Percentiles rank a stretch among this genome's conserved stretches.
Conservation (phyloP, 345 rosid species). For the Balakata baccata region DNA sequence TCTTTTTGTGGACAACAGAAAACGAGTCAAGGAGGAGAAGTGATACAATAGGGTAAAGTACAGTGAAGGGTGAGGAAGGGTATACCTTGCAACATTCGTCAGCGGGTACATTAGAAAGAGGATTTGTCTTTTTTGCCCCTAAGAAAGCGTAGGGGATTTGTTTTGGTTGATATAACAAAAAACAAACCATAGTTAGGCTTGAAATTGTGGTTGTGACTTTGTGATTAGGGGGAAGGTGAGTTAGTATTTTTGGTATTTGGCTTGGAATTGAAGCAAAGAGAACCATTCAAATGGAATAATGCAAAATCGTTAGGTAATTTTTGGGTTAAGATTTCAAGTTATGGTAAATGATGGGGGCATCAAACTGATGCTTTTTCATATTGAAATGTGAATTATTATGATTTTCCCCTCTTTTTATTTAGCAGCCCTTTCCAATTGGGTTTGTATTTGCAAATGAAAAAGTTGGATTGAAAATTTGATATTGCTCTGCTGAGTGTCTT, state of each 20-base stretch:
- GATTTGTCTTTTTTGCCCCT: background rate
- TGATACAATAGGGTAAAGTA: background rate
- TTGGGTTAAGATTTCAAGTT: background rate
- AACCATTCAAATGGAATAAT: background rate
- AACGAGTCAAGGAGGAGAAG: background rate
- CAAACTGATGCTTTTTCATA: background rate
- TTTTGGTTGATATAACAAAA: background rate
- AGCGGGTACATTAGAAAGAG: background rate
- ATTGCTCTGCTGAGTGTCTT: background rate
- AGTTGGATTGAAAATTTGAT: background rate
- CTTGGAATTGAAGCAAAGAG: slow-evolving; percentile 2
- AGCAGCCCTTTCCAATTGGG: too few relatives aligned
- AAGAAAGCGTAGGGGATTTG: background rate
- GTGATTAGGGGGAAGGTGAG: background rate
- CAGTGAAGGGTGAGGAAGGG: background rate
- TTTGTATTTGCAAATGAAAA: slow-evolving; percentile 2
- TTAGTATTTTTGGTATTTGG: background rate
- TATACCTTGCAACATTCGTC: background rate
- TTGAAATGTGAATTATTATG: too few relatives aligned
- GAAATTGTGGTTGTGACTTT: background rate
- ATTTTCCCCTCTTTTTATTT: background rate
- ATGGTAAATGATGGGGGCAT: background rate
- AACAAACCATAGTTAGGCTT: background rate
- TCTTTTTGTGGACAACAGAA: background rate
- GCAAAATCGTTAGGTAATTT: background rate